A percentile compares a stretch with the other conserved stretches of the same genome.
Conservation (phyloP, 1,284 basidiomycete species). For the Cryptococcus deneoformans region DNA sequence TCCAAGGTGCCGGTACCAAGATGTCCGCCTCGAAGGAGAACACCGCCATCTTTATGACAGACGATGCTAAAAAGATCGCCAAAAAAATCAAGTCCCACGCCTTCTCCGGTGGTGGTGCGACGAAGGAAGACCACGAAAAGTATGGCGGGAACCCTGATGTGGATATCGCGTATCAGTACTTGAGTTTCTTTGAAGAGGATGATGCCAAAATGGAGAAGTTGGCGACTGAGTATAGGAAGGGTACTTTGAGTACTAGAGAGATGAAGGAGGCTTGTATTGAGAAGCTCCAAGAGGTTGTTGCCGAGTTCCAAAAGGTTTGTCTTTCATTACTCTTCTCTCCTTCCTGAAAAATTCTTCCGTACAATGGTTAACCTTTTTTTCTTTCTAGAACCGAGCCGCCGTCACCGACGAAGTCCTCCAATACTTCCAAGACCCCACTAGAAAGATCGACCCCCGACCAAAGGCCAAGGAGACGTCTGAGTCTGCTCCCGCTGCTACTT, state of each 20-base stretch:
- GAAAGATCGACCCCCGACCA: conserved; percentile 65
- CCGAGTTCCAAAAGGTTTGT: conserved; percentile 82
- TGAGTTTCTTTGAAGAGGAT: conserved; percentile 96
- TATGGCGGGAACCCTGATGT: conserved; percentile 92
- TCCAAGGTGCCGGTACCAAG: conserved; percentile 97
- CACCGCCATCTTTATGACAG: conserved; percentile 93
- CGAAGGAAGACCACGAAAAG: conserved; percentile 86
- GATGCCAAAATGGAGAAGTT: conserved; percentile 79
- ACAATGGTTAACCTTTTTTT: not conserved
- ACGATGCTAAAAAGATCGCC: conserved; percentile 90
- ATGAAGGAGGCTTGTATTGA: conserved; percentile 89
- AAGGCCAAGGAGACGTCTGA: not conserved
- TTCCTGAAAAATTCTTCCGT: too few relatives aligned
- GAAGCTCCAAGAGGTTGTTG: conserved; percentile 78
- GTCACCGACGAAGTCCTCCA: conserved; percentile 76
- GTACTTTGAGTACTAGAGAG: conserved; percentile 83
- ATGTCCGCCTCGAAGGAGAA: conserved; percentile 95
- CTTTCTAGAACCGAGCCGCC: conserved; percentile 68
- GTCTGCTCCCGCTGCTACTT: not conserved
- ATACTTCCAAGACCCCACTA: conserved; percentile 77
- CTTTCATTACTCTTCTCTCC: not conserved
- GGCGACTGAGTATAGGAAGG: conserved; percentile 84
- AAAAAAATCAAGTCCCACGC: conserved; percentile 96
- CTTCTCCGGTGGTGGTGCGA: conserved; percentile 85
- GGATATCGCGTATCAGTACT: conserved; percentile 94